Evolutionary conservation across 2,329 filamentous ascomycete species (phyloP).

Genomic region (Fusarium sp.): DNA sequence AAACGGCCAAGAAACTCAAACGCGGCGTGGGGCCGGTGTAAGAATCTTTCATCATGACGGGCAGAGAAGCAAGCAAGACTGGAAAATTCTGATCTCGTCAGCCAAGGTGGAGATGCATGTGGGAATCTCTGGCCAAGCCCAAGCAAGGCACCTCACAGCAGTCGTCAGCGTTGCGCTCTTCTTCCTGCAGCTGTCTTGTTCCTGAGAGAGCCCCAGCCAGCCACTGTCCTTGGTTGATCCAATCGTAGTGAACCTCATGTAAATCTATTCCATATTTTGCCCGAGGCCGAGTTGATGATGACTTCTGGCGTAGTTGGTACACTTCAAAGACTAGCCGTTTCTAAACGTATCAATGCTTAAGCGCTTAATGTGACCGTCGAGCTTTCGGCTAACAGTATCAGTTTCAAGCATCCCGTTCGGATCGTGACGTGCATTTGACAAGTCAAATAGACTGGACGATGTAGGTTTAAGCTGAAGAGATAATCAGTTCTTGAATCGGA

Average conservation of each 20-base stretch:
- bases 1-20: constrained; percentile 21
- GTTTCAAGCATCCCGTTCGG: constrained; percentile 7
- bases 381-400: constrained; percentile 30
- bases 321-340: constrained; percentile 10
- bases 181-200: constrained; percentile 11
- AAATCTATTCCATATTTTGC: constrained; percentile 5
- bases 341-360: constrained; percentile 8
- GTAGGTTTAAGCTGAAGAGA: constrained; percentile 8
- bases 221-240: background rate
- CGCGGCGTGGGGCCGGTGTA: constrained; percentile 42
- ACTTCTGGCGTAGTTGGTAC: constrained; percentile 1
- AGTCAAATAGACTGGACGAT: constrained; percentile 3
- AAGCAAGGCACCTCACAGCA: constrained; percentile 11
- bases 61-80: constrained; percentile 14
- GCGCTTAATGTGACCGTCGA: constrained; percentile 19
- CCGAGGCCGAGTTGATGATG: background rate
- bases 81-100: constrained; percentile 37
- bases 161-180: constrained; percentile 31
- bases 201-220: background rate
- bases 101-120: constrained; percentile 40
- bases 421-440: constrained; percentile 39
- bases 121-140: constrained; percentile 16
- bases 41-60: constrained; percentile 18
- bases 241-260: constrained; percentile 4
- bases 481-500: constrained; percentile 1